Percentiles rank a stretch among this genome's conserved stretches.
These are phyloP conservation scores for Chaetomium sp. DNA, from an alignment of 2,329 filamentous ascomycete genomes.

Conservation along the genomic window DNA sequence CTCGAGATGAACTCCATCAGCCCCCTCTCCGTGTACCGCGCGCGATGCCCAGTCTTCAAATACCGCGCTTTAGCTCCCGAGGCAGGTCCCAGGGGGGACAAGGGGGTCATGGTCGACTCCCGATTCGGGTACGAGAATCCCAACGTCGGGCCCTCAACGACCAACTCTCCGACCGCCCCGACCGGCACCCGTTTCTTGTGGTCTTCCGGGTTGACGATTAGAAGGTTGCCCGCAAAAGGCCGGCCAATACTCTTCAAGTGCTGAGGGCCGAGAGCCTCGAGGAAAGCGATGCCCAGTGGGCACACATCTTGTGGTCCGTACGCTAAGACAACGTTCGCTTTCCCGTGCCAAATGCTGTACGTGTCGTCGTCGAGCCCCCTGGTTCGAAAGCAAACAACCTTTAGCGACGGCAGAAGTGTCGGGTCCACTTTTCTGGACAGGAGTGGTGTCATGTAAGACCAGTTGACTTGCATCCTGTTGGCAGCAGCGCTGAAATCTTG, in stretches of 20 bases:
- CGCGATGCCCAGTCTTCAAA: constrained; percentile 55
- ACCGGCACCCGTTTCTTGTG: constrained; percentile 54
- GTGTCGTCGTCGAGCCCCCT: constrained; percentile 54
- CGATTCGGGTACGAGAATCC: constrained; percentile 44
- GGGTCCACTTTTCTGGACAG: constrained; percentile 53
- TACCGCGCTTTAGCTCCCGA: constrained; percentile 42
- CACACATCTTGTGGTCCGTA: constrained; percentile 57
- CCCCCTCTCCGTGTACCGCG: constrained; percentile 52
- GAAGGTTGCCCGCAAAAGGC: constrained; percentile 53
- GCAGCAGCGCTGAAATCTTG: constrained; percentile 55
- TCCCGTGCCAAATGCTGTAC: constrained; percentile 50
- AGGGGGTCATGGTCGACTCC: constrained; percentile 35
- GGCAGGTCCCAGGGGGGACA: constrained; percentile 33
- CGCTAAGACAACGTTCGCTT: constrained; percentile 51
- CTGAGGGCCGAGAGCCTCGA: constrained; percentile 45
- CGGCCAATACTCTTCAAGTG: constrained; percentile 49
- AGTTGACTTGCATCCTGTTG: constrained; percentile 52
- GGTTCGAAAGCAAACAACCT: constrained; percentile 51
- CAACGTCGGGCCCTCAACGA: constrained; percentile 60
- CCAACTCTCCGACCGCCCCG: constrained; percentile 59
- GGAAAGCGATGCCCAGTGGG: constrained; percentile 54
- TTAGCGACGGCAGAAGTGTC: constrained; percentile 42
- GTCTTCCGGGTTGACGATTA: constrained; percentile 57
- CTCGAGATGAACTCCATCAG: constrained; percentile 52
- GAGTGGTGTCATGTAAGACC: constrained; percentile 60